Conservation (phyloP, 1,284 basidiomycete genomes). For the Boletellus dicymbophilus region DNA sequence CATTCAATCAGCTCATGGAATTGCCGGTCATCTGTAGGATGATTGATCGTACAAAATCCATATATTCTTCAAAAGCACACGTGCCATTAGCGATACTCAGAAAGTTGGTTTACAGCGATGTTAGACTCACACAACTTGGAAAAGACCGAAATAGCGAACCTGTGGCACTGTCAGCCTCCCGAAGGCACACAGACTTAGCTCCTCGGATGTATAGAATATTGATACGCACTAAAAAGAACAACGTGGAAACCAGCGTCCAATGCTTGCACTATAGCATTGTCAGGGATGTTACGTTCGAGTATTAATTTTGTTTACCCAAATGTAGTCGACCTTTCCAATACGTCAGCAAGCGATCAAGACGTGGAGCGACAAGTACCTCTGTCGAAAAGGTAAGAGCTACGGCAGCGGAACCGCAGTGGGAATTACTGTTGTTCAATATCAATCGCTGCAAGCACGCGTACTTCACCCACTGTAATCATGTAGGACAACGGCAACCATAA, state of each 20-base stretch:
- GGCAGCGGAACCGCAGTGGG: too few species aligned
- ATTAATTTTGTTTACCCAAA: slow-evolving; percentile 7
- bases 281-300: neutral
- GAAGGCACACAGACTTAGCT: too few species aligned
- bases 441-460: too few species aligned
- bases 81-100: neutral
- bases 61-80: neutral
- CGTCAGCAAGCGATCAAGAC: neutral
- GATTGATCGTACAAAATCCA: neutral
- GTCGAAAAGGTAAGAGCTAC: slow-evolving; percentile 8
- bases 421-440: too few species aligned
- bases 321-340: slow-evolving; percentile 6
- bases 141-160: slow-evolving; percentile 17
- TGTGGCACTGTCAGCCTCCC: neutral
- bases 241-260: slow-evolving; percentile 8
- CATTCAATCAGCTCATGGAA: neutral
- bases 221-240: slow-evolving; percentile 11
- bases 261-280: neutral
- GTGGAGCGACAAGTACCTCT: neutral
- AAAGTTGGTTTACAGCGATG: neutral
- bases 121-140: neutral
- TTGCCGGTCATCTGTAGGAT: neutral
- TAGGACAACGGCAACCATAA: neutral
- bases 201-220: neutral
- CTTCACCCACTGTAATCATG: slow-evolving; percentile 21